These are phyloP conservation scores for Flaveria brownii DNA, from an alignment of 129 eudicot species.

Conservation along the genomic window DNA sequence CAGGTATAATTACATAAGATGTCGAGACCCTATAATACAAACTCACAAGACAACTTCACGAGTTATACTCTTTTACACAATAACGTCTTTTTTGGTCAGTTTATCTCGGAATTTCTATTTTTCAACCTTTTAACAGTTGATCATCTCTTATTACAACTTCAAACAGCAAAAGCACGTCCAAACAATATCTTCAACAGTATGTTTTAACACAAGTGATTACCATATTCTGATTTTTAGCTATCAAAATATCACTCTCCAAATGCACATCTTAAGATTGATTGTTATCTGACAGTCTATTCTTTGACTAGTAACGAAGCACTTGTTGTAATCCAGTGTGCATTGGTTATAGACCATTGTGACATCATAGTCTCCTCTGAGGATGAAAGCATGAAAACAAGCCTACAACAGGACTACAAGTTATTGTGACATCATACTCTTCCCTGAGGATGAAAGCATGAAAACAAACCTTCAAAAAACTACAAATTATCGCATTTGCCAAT, in stretches of 20 bases:
- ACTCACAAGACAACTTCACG: background rate
- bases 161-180: slow-evolving; percentile 5
- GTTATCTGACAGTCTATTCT: background rate
- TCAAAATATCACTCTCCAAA: background rate
- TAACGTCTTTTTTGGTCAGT: background rate
- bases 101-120: background rate
- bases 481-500: background rate
- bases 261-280: background rate
- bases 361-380: background rate
- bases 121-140: background rate
- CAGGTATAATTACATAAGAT: background rate
- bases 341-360: background rate
- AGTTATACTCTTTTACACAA: background rate
- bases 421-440: background rate
- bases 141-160: background rate
- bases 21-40: background rate
- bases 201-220: background rate
- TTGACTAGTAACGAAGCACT: background rate
- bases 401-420: background rate
- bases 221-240: background rate
- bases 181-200: background rate
- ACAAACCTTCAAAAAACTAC: too few relatives aligned
- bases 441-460: background rate
- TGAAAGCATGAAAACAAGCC: background rate
- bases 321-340: background rate